Percentiles rank a stretch among this genome's conserved stretches.
Evolutionary conservation across 768 basidiomycete species (phyloP).

Genomic region (Hericium alpestre): DNA sequence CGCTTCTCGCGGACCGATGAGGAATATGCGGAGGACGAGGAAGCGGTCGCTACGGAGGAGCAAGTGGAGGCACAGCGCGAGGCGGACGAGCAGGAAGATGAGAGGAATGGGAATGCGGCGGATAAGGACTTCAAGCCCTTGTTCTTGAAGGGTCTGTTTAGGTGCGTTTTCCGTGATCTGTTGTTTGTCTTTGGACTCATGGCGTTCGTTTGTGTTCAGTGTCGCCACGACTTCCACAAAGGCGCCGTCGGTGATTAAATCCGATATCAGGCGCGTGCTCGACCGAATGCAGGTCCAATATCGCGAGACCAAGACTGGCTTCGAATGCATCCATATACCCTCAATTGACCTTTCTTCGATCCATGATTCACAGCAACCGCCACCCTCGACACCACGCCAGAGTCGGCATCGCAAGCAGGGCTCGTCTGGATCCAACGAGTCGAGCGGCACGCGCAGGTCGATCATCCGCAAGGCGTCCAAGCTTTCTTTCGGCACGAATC

Average conservation of each 20-base stretch:
- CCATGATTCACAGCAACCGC: conserved; percentile 21
- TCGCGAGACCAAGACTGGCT: conserved; percentile 80
- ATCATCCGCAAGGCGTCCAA: conserved; percentile 70
- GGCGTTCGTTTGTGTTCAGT: conserved; percentile 26
- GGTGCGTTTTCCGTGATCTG: conserved; percentile 29
- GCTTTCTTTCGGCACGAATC: conserved; percentile 62
- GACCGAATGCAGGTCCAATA: conserved; percentile 95
- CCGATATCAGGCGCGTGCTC: conserved; percentile 77
- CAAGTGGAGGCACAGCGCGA: conserved; percentile 13
- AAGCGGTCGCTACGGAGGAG: neutral
- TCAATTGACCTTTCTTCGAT: conserved; percentile 86
- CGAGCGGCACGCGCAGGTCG: conserved; percentile 37
- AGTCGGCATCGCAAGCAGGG: conserved; percentile 31
- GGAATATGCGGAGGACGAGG: conserved; percentile 16
- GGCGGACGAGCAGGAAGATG: neutral
- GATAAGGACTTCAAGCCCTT: conserved; percentile 87
- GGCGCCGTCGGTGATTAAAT: conserved; percentile 64
- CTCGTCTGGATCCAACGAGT: conserved; percentile 44
- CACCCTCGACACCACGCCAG: conserved; percentile 20
- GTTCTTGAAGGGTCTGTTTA: conserved; percentile 92
- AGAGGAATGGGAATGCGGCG: conserved; percentile 4
- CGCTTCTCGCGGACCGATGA: conserved; percentile 41
- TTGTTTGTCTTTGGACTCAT: neutral
- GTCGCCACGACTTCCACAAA: conserved; percentile 96
- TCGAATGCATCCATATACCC: conserved; percentile 92